A percentile compares a stretch with the other conserved stretches of the same genome.
Evolutionary conservation across 148 eudicot species (phyloP).

Genomic region (Camellia lanceoleosa): DNA sequence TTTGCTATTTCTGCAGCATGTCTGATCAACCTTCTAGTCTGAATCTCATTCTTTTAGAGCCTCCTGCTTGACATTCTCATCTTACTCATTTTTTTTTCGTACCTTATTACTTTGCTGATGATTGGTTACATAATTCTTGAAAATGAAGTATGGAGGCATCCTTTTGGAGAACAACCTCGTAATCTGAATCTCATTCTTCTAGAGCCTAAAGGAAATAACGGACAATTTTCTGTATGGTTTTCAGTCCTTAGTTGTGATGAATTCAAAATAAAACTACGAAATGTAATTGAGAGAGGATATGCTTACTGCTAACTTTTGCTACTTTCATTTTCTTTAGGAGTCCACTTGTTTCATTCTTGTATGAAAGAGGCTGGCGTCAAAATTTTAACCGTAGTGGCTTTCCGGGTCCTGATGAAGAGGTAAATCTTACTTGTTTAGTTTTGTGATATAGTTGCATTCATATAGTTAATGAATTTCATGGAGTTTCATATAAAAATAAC

Average conservation of each 20-base stretch:
- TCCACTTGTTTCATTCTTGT: slow-evolving; percentile 87
- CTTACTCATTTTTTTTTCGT: not conserved
- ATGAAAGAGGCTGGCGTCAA: slow-evolving; percentile 99
- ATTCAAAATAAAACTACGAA: not conserved
- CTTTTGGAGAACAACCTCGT: not conserved
- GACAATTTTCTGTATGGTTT: not conserved
- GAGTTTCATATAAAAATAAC: not conserved
- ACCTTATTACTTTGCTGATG: not conserved
- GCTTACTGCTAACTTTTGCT: slow-evolving; percentile 17
- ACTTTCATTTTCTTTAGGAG: slow-evolving; percentile 50
- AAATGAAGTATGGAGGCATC: not conserved
- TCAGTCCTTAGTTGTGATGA: not conserved
- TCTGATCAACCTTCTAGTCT: too few species aligned
- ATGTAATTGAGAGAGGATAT: not conserved
- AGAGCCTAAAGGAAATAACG: not conserved
- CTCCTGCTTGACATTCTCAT: not conserved
- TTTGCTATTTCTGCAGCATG: too few species aligned
- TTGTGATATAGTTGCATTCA: not conserved
- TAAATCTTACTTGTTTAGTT: slow-evolving; percentile 22
- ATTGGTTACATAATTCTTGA: not conserved
- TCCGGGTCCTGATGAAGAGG: slow-evolving; percentile 99
- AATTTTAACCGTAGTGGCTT: slow-evolving; percentile 82
- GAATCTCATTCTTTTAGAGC: not conserved
- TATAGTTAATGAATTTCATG: not conserved
- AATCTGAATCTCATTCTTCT: not conserved